A percentile compares a stretch with the other conserved stretches of the same genome.
phyloP scores from a whole-genome alignment of 2,329 filamentous ascomycete species.

The Ilyonectria robusta region DNA sequence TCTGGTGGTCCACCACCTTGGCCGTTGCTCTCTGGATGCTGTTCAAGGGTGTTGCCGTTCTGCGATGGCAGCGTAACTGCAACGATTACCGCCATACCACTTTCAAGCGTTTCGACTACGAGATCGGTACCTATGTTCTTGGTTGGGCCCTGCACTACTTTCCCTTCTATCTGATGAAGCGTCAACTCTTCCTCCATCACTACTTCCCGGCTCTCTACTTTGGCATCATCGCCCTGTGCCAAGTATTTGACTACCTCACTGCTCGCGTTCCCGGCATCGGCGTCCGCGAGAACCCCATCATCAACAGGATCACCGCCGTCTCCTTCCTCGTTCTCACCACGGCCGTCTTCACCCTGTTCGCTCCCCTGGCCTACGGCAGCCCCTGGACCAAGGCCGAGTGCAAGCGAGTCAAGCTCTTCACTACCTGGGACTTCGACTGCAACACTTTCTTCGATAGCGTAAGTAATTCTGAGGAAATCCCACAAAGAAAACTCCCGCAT shows the following conservation, averaged over 20 bases:
- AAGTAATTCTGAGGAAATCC: conserved; percentile 65
- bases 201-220: conserved; percentile 99
- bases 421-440: conserved; percentile 98
- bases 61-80: conserved; percentile 95
- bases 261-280: conserved; percentile 79
- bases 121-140: conserved; percentile 89
- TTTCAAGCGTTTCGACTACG: conserved; percentile 98
- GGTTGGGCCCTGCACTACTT: conserved; percentile 99
- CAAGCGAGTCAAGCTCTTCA: conserved; percentile 87
- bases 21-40: conserved; percentile 82
- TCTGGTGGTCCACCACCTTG: conserved; percentile 92
- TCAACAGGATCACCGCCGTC: conserved; percentile 82
- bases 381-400: conserved; percentile 93
- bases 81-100: conserved; percentile 84
- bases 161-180: conserved; percentile 98
- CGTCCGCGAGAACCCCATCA: conserved; percentile 74
- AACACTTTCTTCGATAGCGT: conserved; percentile 91
- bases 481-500: conserved; percentile 52
- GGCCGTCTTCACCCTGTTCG: conserved; percentile 85
- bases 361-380: conserved; percentile 93
- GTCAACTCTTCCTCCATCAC: conserved; percentile 97
- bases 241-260: conserved; percentile 88
- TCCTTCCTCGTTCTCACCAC: conserved; percentile 82
- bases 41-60: conserved; percentile 89
- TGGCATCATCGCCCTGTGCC: conserved; percentile 88